Percentiles rank a stretch among this genome's conserved stretches.
Evolutionary conservation across 805 yeast genomes (phyloP).

Genomic region (Schizosaccharomyces osmophilus): DNA sequence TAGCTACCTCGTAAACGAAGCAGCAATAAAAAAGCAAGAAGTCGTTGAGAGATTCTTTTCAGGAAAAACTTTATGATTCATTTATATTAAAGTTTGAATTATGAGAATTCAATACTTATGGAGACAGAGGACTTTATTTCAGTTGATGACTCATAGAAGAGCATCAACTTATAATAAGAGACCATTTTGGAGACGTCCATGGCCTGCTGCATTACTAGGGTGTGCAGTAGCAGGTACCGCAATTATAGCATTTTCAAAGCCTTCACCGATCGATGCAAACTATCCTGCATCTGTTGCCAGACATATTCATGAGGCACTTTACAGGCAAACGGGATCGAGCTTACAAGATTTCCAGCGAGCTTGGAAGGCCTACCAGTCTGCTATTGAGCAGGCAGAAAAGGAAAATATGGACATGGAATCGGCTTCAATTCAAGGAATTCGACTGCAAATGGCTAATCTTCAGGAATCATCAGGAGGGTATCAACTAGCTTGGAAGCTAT

Average conservation of each 20-base stretch:
- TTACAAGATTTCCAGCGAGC: background rate
- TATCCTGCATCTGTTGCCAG: background rate
- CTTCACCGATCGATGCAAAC: background rate
- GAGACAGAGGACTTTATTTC: background rate
- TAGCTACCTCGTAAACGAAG: too few species aligned
- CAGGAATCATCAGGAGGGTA: background rate
- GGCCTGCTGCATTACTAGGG: background rate
- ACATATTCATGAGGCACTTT: background rate
- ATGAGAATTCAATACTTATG: background rate
- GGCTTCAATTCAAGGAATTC: background rate
- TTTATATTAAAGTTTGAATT: background rate
- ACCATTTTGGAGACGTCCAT: background rate
- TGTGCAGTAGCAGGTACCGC: background rate
- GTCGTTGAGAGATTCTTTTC: too few species aligned
- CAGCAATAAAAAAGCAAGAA: too few species aligned
- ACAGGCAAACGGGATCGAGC: background rate
- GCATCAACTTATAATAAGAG: background rate
- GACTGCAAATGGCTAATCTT: background rate
- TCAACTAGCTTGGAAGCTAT: background rate
- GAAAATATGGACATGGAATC: background rate
- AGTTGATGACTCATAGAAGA: background rate
- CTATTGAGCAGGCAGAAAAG: background rate
- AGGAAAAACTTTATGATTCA: too few species aligned
- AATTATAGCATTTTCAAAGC: background rate
- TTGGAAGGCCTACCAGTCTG: background rate